Evolutionary conservation across 1,284 basidiomycete species (phyloP).

Genomic region (Quambalaria eucalypti): DNA sequence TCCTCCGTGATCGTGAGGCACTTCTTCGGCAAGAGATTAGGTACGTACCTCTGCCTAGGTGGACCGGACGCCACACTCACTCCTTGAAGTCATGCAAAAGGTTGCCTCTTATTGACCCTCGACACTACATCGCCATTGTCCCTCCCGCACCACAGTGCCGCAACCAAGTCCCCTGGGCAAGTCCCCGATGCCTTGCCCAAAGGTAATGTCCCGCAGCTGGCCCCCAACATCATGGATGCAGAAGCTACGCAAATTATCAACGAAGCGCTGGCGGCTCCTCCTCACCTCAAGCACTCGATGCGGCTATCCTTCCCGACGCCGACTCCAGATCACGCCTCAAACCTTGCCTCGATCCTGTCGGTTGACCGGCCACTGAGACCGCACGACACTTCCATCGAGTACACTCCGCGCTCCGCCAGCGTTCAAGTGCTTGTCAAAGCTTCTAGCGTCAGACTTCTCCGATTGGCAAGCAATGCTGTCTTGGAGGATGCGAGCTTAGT

Average conservation of each 20-base stretch:
- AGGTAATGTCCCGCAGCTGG: neutral
- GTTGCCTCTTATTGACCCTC: no score
- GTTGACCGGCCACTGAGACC: conserved; percentile 5
- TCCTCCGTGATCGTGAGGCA: neutral
- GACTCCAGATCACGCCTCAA: neutral
- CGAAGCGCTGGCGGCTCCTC: neutral
- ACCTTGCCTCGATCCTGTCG: conserved; percentile 3
- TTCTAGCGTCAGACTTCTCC: neutral
- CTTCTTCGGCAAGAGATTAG: neutral
- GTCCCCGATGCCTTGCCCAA: no score
- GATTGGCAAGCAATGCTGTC: conserved; percentile 2
- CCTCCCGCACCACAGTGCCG: no score
- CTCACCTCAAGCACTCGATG: conserved; percentile 1
- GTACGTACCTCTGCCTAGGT: no score
- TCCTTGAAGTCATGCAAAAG: no score
- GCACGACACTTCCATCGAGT: conserved; percentile 3
- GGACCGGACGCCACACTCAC: no score
- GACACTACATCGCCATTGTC: no score
- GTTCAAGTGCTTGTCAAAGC: neutral
- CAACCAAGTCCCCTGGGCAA: no score
- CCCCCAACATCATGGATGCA: neutral
- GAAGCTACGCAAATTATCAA: neutral
- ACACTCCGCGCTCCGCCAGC: neutral
- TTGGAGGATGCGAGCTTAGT: conserved; percentile 3
- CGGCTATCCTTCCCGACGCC: conserved; percentile 1